phyloP scores from a whole-genome alignment of 306 rosid genomes.

The Arachis stenosperma region DNA sequence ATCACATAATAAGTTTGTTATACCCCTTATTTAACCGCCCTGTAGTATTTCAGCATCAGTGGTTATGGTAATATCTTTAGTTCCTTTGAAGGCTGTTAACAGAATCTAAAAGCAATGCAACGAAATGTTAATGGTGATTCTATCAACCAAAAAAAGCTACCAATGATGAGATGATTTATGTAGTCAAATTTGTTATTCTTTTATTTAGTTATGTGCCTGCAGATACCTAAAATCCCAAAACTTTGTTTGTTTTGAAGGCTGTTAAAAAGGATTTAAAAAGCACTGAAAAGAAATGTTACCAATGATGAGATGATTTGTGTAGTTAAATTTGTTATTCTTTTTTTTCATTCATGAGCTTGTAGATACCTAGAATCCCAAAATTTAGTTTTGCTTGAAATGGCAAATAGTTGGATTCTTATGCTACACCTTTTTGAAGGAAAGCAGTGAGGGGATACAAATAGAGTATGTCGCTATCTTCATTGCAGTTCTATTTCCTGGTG shows the following conservation, averaged over 20 bases:
- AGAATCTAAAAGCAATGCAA: too few species aligned
- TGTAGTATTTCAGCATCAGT: constrained; percentile 17
- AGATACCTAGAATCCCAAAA: constrained; percentile 35
- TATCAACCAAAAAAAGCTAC: too few species aligned
- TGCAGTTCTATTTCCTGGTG: constrained; percentile 86
- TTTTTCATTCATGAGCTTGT: constrained; percentile 36
- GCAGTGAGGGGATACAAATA: constrained; percentile 83
- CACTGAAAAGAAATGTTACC: constrained; percentile 19
- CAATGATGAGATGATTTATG: too few species aligned
- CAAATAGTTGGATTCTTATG: constrained; percentile 54
- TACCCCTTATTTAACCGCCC: not conserved
- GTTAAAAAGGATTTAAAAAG: not conserved
- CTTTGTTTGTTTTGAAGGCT: not conserved
- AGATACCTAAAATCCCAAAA: too few species aligned
- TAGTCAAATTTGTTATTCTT: too few species aligned
- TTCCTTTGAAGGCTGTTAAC: not conserved
- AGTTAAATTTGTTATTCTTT: constrained; percentile 29
- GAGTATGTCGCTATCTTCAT: constrained; percentile 83
- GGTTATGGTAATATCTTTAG: not conserved
- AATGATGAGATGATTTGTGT: constrained; percentile 25
- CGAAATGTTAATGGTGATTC: too few species aligned
- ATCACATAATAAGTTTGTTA: too few species aligned
- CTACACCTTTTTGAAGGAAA: constrained; percentile 51
- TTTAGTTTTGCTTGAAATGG: constrained; percentile 49
- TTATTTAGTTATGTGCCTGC: too few species aligned